phyloP scores from a whole-genome alignment of 2,329 filamentous ascomycete genomes.

The Cladosporium velox region DNA sequence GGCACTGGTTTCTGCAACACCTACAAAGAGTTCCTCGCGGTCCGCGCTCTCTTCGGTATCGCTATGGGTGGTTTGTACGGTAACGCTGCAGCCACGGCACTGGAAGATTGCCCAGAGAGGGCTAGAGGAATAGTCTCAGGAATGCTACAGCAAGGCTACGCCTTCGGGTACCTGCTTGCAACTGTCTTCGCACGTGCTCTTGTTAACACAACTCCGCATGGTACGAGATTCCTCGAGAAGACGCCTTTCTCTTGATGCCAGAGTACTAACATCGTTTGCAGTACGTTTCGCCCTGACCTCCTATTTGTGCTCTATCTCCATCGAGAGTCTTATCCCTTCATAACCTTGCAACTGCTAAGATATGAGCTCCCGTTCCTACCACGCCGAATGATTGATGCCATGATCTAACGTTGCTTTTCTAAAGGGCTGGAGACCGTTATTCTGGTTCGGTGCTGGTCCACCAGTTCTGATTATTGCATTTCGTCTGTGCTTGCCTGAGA shows the following conservation, averaged over 20 bases:
- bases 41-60: slow-evolving; percentile 62
- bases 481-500: slow-evolving; percentile 78
- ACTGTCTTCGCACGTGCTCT: slow-evolving; percentile 54
- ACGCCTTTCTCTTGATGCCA: neutral
- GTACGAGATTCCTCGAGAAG: slow-evolving; percentile 27
- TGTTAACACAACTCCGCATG: slow-evolving; percentile 73
- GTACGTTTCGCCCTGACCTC: too few species aligned
- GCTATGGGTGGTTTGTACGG: slow-evolving; percentile 66
- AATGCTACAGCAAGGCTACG: slow-evolving; percentile 65
- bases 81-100: slow-evolving; percentile 62
- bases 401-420: too few species aligned
- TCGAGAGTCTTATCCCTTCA: too few species aligned
- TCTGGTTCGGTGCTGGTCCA: slow-evolving; percentile 84
- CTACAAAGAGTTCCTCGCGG: slow-evolving; percentile 60
- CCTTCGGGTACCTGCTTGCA: slow-evolving; percentile 64
- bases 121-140: slow-evolving; percentile 63
- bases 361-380: too few species aligned
- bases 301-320: too few species aligned
- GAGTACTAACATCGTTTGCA: neutral
- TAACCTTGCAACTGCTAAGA: too few species aligned
- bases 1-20: slow-evolving; percentile 61
- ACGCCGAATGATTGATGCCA: too few species aligned
- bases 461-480: slow-evolving; percentile 79
- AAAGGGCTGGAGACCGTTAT: slow-evolving; percentile 68
- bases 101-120: slow-evolving; percentile 62